Conservation (phyloP, 2,329 filamentous ascomycete species). For the Trichophyton schoenleinii region DNA sequence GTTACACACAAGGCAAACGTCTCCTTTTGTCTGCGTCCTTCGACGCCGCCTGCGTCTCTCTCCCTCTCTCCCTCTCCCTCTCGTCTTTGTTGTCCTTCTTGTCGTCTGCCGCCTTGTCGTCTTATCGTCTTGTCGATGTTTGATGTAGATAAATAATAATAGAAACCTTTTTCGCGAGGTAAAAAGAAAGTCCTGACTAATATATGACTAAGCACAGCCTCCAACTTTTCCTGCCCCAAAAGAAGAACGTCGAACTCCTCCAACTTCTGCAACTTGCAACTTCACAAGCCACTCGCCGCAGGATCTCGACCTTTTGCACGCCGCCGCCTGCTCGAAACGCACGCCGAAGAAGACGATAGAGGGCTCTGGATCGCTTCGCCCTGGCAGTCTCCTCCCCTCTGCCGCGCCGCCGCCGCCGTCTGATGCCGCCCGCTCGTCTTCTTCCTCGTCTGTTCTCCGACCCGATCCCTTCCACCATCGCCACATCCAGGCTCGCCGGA, state of each 20-base stretch:
- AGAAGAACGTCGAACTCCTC: too few relatives aligned
- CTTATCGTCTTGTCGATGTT: too few relatives aligned
- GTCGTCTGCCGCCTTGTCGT: not conserved
- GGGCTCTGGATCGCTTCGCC: constrained; percentile 1
- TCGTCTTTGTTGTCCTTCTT: not conserved
- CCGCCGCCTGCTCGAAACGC: too few relatives aligned
- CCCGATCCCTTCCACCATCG: not conserved
- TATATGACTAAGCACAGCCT: not conserved
- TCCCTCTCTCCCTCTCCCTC: not conserved
- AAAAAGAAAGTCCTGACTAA: not conserved
- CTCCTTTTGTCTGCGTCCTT: not conserved
- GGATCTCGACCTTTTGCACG: not conserved
- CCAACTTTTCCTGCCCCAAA: not conserved
- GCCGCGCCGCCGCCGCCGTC: not conserved
- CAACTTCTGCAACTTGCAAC: not conserved
- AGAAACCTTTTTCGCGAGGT: too few relatives aligned
- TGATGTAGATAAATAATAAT: too few relatives aligned
- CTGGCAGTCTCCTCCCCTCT: not conserved
- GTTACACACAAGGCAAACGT: not conserved
- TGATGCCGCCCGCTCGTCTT: constrained; percentile 2
- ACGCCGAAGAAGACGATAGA: not conserved
- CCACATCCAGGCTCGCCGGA: constrained; percentile 2
- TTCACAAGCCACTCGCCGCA: not conserved
- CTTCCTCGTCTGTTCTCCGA: not conserved
- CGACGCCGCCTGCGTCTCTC: not conserved